Percentiles rank a stretch among this genome's conserved stretches.
Conservation (phyloP, 495 filamentous ascomycete genomes). For the Neurospora tetrasperma region DNA sequence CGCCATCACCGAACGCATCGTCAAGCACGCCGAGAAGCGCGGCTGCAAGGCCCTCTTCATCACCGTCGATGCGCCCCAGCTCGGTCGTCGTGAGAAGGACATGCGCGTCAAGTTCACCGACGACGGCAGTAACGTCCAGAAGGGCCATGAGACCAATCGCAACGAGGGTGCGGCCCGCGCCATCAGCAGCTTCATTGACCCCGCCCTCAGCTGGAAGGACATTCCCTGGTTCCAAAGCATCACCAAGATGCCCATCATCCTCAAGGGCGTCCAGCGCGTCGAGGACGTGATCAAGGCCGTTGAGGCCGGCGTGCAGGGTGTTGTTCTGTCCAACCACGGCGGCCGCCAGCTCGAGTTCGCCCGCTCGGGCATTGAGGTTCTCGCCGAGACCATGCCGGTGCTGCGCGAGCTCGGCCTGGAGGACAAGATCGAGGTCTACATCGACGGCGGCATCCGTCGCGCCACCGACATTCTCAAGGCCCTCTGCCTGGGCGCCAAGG, state of each 20-base stretch:
- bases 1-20: constrained; percentile 78
- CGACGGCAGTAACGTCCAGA: constrained; percentile 73
- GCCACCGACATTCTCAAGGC: constrained; percentile 96
- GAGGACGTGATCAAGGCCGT: constrained; percentile 86
- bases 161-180: constrained; percentile 82
- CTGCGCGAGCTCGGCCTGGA: constrained; percentile 74
- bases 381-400: constrained; percentile 94
- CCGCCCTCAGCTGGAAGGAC: constrained; percentile 79
- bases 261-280: constrained; percentile 93
- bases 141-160: constrained; percentile 60
- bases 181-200: constrained; percentile 95
- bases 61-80: constrained; percentile 93
- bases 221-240: constrained; percentile 89
- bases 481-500: constrained; percentile 82
- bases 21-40: constrained; percentile 80
- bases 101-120: constrained; percentile 94
- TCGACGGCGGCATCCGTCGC: constrained; percentile 84
- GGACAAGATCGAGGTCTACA: constrained; percentile 75
- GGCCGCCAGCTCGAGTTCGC: constrained; percentile 94
- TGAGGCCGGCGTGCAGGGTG: constrained; percentile 76
- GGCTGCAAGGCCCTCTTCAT: constrained; percentile 97
- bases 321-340: constrained; percentile 94
- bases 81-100: constrained; percentile 87
- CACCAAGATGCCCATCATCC: constrained; percentile 91
- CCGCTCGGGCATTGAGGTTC: constrained; percentile 80